Evolutionary conservation across 1,139 yeast genomes (phyloP).

Genomic region (Hemisphaericaspora lyxosophila): DNA sequence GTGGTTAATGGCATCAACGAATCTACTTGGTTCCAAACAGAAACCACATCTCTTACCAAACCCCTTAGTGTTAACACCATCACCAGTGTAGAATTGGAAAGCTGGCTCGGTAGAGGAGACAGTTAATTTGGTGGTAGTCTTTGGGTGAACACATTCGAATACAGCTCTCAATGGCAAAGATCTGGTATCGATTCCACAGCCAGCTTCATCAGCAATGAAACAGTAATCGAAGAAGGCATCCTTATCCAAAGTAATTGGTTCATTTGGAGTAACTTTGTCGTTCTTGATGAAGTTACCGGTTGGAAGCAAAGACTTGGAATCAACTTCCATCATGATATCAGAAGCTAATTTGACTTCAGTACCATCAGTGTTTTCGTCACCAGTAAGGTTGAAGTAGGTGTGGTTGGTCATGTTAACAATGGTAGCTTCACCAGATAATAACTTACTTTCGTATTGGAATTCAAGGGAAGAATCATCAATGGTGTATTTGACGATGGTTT

Average conservation of each 20-base stretch:
- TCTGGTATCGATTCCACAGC: slow-evolving; percentile 45
- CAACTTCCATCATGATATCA: slow-evolving; percentile 38
- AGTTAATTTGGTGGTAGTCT: slow-evolving; percentile 40
- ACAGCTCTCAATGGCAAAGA: slow-evolving; percentile 31
- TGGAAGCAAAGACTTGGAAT: slow-evolving; percentile 39
- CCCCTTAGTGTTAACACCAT: slow-evolving; percentile 41
- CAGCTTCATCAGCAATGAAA: slow-evolving; percentile 42
- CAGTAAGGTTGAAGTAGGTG: slow-evolving; percentile 52
- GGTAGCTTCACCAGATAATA: slow-evolving; percentile 44
- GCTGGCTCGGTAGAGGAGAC: slow-evolving; percentile 65
- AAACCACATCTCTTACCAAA: slow-evolving; percentile 54
- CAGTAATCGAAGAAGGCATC: slow-evolving; percentile 49
- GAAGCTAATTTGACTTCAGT: slow-evolving; percentile 30
- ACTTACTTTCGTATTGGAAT: slow-evolving; percentile 49
- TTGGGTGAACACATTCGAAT: slow-evolving; percentile 50
- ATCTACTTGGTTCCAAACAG: slow-evolving; percentile 65
- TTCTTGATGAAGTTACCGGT: slow-evolving; percentile 45
- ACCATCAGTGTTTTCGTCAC: slow-evolving; percentile 31
- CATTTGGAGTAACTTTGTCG: slow-evolving; percentile 22
- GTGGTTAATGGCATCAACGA: slow-evolving; percentile 53
- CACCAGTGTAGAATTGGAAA: slow-evolving; percentile 69
- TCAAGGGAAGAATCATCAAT: slow-evolving; percentile 31
- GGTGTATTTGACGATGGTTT: slow-evolving; percentile 43
- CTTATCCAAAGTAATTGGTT: slow-evolving; percentile 22
- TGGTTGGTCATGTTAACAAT: slow-evolving; percentile 64